Percentiles rank a stretch among this genome's conserved stretches.
These are phyloP conservation scores for Trichoderma lentiforme DNA, from an alignment of 2,329 filamentous ascomycete species.

Conservation along the genomic window DNA sequence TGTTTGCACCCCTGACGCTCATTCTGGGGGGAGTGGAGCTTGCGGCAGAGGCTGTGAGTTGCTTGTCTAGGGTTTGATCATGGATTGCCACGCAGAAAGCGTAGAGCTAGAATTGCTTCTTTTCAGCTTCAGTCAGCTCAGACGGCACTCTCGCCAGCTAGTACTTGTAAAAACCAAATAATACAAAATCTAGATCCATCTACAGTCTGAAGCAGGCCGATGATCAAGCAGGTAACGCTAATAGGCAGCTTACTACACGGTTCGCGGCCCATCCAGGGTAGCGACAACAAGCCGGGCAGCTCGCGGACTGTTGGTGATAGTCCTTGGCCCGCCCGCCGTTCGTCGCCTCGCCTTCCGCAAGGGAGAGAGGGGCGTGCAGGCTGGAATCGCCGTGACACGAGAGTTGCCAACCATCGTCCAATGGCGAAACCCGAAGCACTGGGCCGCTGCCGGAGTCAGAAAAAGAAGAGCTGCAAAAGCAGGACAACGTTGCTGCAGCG, in stretches of 20 bases:
- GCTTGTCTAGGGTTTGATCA: neutral
- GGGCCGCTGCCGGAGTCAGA: neutral
- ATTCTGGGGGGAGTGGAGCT: neutral
- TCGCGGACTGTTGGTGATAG: neutral
- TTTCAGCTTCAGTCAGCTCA: neutral
- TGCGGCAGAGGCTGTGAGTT: neutral
- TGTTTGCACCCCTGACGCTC: neutral
- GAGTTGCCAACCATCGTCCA: neutral
- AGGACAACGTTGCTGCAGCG: conserved; percentile 10
- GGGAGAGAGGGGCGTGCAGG: neutral
- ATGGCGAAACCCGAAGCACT: conserved; percentile 10
- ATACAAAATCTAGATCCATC: neutral
- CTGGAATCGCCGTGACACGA: neutral
- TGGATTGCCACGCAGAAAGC: neutral
- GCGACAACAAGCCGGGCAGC: neutral
- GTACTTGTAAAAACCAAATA: too few relatives aligned
- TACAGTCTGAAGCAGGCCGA: neutral
- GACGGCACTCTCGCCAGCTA: neutral
- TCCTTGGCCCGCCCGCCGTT: neutral
- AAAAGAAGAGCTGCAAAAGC: neutral
- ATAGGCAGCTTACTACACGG: neutral
- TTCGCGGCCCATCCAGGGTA: neutral
- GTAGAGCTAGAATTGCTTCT: neutral
- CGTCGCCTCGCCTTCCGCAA: neutral
- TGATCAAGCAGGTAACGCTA: neutral